Evolutionary conservation across 176 grass and related monocot genomes (phyloP), one percentile per base, ranked within the genome.

Genomic region (Avena sativa): DNA sequence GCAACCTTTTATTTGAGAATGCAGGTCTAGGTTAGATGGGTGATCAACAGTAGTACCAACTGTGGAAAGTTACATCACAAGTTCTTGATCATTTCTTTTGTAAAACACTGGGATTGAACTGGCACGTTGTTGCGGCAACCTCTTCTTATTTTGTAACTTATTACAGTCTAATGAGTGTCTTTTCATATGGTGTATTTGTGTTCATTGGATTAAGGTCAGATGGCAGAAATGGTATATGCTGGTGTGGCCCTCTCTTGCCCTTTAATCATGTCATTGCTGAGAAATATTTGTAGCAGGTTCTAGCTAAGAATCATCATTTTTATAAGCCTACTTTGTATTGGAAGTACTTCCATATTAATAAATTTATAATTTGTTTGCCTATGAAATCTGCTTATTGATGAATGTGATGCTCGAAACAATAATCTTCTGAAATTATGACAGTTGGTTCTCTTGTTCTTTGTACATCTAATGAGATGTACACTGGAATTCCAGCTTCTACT

Each of bases 371-470:
- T 0, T 0, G 4, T 68, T 70, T 12, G 9, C 23, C 70, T 57
- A 12, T 48, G 21, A 43, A 78, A 46, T 32, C 5, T 64, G 8
- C 55, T 46, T 71, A 66, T 86, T 2, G 1, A 72, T 8, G 15
- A 56, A 76, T 69, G 15, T 46, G 15, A 61, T 71, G 30, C 40
- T 28, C 2, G 14, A 71, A 81, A 25, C 71, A 83, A 60, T 34
- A 28, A 14, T 48, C 23, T 43, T 53, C 50, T 52, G 16, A 46
- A 63, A 34, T 14, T 7, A 47, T 60, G 1, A 38, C 12, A 43
- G 48, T 28, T 87, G 5, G 5, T 52, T 83, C 44, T 60, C 52
- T 40, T 60, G 38, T 60, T 78, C 53, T 61, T 75, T 86, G 21
- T 34, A 81, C 19, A 55, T 75, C 49, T 57, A 21, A 40, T 61